Percentiles rank a stretch among this genome's conserved stretches.
Conservation (phyloP, 1,284 basidiomycete genomes). For the Pseudozyma pruni region DNA sequence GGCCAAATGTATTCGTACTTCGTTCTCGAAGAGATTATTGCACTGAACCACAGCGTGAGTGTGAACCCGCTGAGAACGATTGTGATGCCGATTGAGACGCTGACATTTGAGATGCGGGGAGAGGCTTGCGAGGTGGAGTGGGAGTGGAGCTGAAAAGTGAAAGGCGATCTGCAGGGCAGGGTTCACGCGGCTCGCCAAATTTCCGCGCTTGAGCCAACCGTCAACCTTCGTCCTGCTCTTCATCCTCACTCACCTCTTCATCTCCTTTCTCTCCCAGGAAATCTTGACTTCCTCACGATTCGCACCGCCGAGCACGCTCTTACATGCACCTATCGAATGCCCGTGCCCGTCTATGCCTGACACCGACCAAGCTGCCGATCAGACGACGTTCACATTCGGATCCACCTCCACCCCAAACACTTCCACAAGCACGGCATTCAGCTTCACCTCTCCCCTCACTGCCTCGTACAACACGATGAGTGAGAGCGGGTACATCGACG, state of each 20-base stretch:
- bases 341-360: too few relatives aligned
- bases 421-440: too few relatives aligned
- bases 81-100: neutral
- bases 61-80: neutral
- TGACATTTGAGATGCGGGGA: too few relatives aligned
- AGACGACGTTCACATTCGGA: too few relatives aligned
- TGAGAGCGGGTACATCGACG: slow-evolving; percentile 22
- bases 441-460: too few relatives aligned
- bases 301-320: too few relatives aligned
- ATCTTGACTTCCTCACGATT: too few relatives aligned
- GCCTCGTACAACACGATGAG: neutral
- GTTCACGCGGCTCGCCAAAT: neutral
- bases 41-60: slow-evolving; percentile 1
- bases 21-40: neutral
- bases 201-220: slow-evolving; percentile 4
- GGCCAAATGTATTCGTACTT: slow-evolving; percentile 5
- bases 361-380: too few relatives aligned
- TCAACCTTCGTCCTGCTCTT: neutral
- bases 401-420: too few relatives aligned
- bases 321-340: too few relatives aligned
- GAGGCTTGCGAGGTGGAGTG: neutral
- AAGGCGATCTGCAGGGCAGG: neutral
- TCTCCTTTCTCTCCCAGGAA: neutral
- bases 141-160: neutral
- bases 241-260: neutral